Percentiles rank a stretch among this genome's conserved stretches.
phyloP scores from a whole-genome alignment of 2,329 filamentous ascomycete genomes.

The Pseudofabraea citricarpa region DNA sequence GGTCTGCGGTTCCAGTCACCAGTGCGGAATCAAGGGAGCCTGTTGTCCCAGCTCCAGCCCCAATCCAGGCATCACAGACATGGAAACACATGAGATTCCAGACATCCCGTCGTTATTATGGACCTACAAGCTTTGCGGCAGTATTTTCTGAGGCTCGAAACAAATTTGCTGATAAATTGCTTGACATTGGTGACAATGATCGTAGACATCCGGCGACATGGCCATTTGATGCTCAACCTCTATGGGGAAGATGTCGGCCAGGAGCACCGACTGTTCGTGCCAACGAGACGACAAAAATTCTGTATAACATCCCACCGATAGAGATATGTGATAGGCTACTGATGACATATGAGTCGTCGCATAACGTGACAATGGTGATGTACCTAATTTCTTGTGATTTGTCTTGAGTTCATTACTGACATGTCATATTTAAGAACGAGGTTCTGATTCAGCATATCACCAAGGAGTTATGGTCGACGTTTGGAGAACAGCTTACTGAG shows the following conservation, averaged over 20 bases:
- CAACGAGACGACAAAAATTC: slow-evolving; percentile 17
- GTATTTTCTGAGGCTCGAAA: slow-evolving; percentile 19
- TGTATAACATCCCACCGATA: slow-evolving; percentile 20
- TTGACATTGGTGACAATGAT: slow-evolving; percentile 20
- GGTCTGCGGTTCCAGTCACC: too few relatives aligned
- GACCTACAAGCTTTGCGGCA: slow-evolving; percentile 24
- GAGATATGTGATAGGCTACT: slow-evolving; percentile 19
- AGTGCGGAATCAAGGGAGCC: too few relatives aligned
- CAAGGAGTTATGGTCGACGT: slow-evolving; percentile 16
- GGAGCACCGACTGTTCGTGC: slow-evolving; percentile 15
- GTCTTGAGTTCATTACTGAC: background rate
- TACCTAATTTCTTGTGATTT: background rate
- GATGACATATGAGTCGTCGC: slow-evolving; percentile 4
- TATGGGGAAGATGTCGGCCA: slow-evolving; percentile 17
- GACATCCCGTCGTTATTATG: slow-evolving; percentile 19
- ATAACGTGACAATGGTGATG: slow-evolving; percentile 7
- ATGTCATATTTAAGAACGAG: too few relatives aligned
- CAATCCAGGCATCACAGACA: background rate
- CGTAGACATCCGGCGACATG: slow-evolving; percentile 21
- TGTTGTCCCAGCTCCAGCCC: background rate
- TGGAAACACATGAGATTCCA: slow-evolving; percentile 17
- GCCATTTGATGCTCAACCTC: slow-evolving; percentile 17
- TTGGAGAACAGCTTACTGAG: slow-evolving; percentile 12
- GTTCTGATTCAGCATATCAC: slow-evolving; percentile 18
- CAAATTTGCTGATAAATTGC: slow-evolving; percentile 12